These are phyloP conservation scores for Sclerotiophoma versabilis DNA, from an alignment of 2,329 filamentous ascomycete genomes.

Conservation along the genomic window DNA sequence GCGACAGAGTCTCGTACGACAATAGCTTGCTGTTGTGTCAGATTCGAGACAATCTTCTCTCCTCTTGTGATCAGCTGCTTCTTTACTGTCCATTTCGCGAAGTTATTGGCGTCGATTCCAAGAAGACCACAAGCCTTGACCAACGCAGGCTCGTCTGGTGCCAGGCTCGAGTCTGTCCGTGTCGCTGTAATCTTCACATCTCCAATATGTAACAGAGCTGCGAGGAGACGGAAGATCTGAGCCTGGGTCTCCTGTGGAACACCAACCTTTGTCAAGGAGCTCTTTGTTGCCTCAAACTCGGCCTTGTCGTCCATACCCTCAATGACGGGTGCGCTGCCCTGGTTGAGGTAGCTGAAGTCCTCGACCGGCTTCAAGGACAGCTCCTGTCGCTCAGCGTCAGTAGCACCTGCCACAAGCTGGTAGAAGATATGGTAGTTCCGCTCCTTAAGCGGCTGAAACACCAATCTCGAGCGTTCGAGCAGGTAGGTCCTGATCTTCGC, in stretches of 20 bases:
- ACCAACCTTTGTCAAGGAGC: slow-evolving; percentile 86
- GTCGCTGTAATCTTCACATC: slow-evolving; percentile 96
- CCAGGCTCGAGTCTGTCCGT: slow-evolving; percentile 83
- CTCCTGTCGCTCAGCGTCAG: slow-evolving; percentile 80
- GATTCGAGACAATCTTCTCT: slow-evolving; percentile 95
- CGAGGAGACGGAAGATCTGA: slow-evolving; percentile 88
- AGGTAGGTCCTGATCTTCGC: slow-evolving; percentile 97
- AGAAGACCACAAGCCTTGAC: slow-evolving; percentile 83
- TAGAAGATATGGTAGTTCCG: slow-evolving; percentile 99
- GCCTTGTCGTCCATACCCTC: slow-evolving; percentile 95
- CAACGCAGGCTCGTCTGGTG: slow-evolving; percentile 80
- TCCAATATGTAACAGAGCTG: slow-evolving; percentile 89
- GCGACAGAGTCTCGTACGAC: slow-evolving; percentile 97
- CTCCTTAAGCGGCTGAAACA: slow-evolving; percentile 97
- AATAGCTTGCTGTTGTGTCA: slow-evolving; percentile 90
- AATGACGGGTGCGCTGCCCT: slow-evolving; percentile 88
- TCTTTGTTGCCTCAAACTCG: slow-evolving; percentile 88
- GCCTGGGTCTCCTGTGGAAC: slow-evolving; percentile 76
- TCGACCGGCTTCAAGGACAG: slow-evolving; percentile 82
- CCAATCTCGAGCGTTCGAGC: slow-evolving; percentile 90
- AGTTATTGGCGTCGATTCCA: slow-evolving; percentile 83
- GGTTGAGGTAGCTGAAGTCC: slow-evolving; percentile 95
- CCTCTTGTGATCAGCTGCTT: slow-evolving; percentile 96
- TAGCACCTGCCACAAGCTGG: slow-evolving; percentile 91
- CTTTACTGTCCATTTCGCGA: slow-evolving; percentile 98